Evolutionary conservation across 257 asterid species (phyloP).

Genomic region (Ilex aquifolium): DNA sequence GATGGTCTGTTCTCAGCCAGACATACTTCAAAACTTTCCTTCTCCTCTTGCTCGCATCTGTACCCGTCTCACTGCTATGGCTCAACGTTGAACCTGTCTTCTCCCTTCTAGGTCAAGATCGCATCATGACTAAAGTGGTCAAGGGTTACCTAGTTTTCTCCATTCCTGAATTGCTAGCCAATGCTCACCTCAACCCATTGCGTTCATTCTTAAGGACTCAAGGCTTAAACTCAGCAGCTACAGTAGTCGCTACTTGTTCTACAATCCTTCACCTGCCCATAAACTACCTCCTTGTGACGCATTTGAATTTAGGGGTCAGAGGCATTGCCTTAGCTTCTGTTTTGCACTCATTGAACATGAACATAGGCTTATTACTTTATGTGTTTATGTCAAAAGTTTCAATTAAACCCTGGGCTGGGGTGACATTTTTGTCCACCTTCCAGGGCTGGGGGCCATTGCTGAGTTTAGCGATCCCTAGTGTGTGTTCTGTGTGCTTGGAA

Average conservation of each 20-base stretch:
- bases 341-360: slow-evolving; percentile 55
- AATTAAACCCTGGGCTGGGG: slow-evolving; percentile 67
- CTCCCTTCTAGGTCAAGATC: slow-evolving; percentile 55
- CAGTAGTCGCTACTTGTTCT: slow-evolving; percentile 51
- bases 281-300: slow-evolving; percentile 50
- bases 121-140: slow-evolving; percentile 46
- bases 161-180: slow-evolving; percentile 51
- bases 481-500: slow-evolving; percentile 58
- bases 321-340: slow-evolving; percentile 68
- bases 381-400: slow-evolving; percentile 43
- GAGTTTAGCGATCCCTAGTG: slow-evolving; percentile 57
- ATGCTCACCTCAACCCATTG: slow-evolving; percentile 54
- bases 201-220: slow-evolving; percentile 63
- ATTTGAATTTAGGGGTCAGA: slow-evolving; percentile 41
- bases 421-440: slow-evolving; percentile 28
- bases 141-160: slow-evolving; percentile 48
- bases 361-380: slow-evolving; percentile 44
- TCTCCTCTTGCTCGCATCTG: slow-evolving; percentile 51
- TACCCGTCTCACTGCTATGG: slow-evolving; percentile 64
- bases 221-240: slow-evolving; percentile 55
- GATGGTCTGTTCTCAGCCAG: slow-evolving; percentile 51
- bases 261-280: slow-evolving; percentile 54
- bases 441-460: slow-evolving; percentile 62
- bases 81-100: slow-evolving; percentile 51
- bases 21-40: slow-evolving; percentile 58